Conservation (phyloP, 345 rosid species). For the Acer campestre region DNA sequence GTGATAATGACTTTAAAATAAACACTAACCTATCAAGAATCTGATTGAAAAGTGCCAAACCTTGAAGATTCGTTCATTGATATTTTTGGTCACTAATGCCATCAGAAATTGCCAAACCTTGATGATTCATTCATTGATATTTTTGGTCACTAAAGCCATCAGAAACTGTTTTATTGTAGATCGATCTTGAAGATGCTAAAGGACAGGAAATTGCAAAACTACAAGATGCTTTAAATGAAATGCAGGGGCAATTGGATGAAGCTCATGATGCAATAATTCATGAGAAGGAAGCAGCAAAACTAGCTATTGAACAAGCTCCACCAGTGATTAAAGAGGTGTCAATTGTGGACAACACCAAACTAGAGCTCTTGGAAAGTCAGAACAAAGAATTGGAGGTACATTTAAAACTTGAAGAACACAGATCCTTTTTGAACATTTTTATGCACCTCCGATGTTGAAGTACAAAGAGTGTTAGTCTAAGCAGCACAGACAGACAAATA, state of each 20-base stretch:
- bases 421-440: neutral
- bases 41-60: neutral
- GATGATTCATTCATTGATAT: neutral
- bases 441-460: neutral
- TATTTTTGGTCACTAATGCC: neutral
- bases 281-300: conserved; percentile 62
- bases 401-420: neutral
- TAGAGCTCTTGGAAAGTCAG: conserved; percentile 45
- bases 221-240: conserved; percentile 46
- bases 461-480: neutral
- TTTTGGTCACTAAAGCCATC: neutral
- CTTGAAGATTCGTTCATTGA: neutral
- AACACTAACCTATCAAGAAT: neutral
- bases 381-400: conserved; percentile 53
- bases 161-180: conserved; percentile 31
- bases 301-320: conserved; percentile 71
- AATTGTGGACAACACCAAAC: conserved; percentile 52
- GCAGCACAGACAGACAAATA: neutral
- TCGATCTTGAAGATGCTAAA: conserved; percentile 73
- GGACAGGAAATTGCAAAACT: conserved; percentile 56
- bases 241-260: conserved; percentile 58
- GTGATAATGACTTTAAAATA: neutral
- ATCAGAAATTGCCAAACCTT: neutral
- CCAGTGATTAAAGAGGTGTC: conserved; percentile 68
- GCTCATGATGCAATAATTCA: conserved; percentile 41